phyloP scores from a whole-genome alignment of 1,284 basidiomycete species.

The Irpex sp. region DNA sequence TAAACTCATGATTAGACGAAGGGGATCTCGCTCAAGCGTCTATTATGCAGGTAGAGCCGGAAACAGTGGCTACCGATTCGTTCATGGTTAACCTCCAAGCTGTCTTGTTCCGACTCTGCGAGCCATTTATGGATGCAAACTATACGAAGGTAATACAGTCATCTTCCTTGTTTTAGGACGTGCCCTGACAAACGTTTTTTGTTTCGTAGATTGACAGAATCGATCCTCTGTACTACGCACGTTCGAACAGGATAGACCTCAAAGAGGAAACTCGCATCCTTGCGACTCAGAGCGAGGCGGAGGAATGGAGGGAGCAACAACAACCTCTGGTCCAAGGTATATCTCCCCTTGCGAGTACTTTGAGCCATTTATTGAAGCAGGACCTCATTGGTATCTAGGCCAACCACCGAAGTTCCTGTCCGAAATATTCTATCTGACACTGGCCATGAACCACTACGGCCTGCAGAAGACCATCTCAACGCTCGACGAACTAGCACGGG shows the following conservation, averaged over 20 bases:
- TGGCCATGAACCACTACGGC: slow-evolving; percentile 85
- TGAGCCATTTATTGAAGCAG: too few relatives aligned
- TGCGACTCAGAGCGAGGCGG: slow-evolving; percentile 82
- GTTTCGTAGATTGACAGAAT: slow-evolving; percentile 85
- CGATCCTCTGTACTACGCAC: slow-evolving; percentile 79
- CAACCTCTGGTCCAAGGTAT: slow-evolving; percentile 37
- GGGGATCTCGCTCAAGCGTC: background rate
- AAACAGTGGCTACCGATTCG: slow-evolving; percentile 86
- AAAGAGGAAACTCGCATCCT: slow-evolving; percentile 90
- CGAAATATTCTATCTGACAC: slow-evolving; percentile 87
- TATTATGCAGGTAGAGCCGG: slow-evolving; percentile 64
- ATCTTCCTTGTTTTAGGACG: background rate
- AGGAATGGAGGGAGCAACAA: slow-evolving; percentile 63
- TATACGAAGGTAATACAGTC: slow-evolving; percentile 72
- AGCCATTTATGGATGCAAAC: slow-evolving; percentile 93
- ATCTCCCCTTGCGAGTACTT: too few relatives aligned
- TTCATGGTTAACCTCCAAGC: slow-evolving; percentile 92
- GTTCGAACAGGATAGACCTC: slow-evolving; percentile 69
- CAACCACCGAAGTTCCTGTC: slow-evolving; percentile 87
- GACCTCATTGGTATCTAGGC: background rate
- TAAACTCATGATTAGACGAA: background rate
- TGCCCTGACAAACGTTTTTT: background rate
- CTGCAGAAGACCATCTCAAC: slow-evolving; percentile 77
- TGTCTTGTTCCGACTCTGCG: slow-evolving; percentile 84
- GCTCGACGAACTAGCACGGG: slow-evolving; percentile 67